These are phyloP conservation scores for Lactuca sativa DNA, from an alignment of 129 eudicot species.

Conservation along the genomic window DNA sequence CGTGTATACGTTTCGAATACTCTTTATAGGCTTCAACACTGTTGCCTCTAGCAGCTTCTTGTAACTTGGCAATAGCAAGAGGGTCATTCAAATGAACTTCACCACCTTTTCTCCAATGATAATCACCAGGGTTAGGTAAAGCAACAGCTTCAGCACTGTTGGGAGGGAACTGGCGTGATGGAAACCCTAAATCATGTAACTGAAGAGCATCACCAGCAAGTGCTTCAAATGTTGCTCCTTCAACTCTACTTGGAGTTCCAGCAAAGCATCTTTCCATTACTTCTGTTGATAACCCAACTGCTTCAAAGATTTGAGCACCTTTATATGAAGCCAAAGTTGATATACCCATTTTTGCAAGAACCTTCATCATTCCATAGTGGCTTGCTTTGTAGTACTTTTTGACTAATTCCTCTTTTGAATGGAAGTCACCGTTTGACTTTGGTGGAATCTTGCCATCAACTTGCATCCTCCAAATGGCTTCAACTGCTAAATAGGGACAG, in stretches of 20 bases:
- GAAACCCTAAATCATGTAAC: conserved; percentile 83
- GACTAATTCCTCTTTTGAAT: conserved; percentile 77
- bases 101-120: conserved; percentile 97
- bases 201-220: conserved; percentile 78
- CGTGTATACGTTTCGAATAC: conserved; percentile 79
- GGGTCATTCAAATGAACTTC: conserved; percentile 95
- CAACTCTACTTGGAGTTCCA: conserved; percentile 97
- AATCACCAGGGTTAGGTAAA: conserved; percentile 91
- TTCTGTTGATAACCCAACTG: conserved; percentile 93
- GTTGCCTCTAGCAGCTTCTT: conserved; percentile 88
- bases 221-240: conserved; percentile 96
- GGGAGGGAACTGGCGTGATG: conserved; percentile 59
- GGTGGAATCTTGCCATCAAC: conserved; percentile 96
- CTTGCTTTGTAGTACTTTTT: conserved; percentile 85
- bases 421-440: conserved; percentile 77
- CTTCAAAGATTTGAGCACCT: conserved; percentile 98
- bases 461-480: conserved; percentile 95
- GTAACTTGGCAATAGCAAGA: conserved; percentile 85
- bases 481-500: conserved; percentile 91
- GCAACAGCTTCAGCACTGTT: conserved; percentile 94
- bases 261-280: conserved; percentile 89
- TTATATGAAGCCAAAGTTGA: conserved; percentile 96
- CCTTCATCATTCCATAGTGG: conserved; percentile 96
- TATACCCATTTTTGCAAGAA: conserved; percentile 98
- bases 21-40: conserved; percentile 95